A percentile compares a stretch with the other conserved stretches of the same genome.
Evolutionary conservation across 2,329 filamentous ascomycete genomes (phyloP).

Genomic region (Colletotrichum phormii): DNA sequence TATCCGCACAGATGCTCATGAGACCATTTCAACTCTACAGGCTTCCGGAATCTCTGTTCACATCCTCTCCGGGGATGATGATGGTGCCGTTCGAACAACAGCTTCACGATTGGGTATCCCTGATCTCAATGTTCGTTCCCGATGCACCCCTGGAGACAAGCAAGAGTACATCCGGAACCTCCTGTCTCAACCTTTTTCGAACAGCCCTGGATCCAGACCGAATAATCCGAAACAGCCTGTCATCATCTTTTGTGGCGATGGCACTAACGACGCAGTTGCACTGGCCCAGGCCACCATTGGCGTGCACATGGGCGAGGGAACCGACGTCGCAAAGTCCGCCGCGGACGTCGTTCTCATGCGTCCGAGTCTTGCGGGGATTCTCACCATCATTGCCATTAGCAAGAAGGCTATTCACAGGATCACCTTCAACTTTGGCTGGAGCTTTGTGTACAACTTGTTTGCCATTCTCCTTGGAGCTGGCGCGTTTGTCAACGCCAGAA

Average conservation of each 20-base stretch:
- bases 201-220: neutral
- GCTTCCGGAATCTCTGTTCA: slow-evolving; percentile 55
- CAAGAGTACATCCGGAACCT: slow-evolving; percentile 56
- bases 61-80: slow-evolving; percentile 65
- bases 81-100: slow-evolving; percentile 57
- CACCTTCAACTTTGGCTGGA: slow-evolving; percentile 77
- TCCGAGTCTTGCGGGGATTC: slow-evolving; percentile 64
- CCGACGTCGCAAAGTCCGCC: slow-evolving; percentile 74
- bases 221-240: slow-evolving; percentile 44
- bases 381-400: slow-evolving; percentile 68
- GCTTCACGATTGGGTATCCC: slow-evolving; percentile 55
- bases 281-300: slow-evolving; percentile 78
- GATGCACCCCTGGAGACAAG: slow-evolving; percentile 59
- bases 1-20: slow-evolving; percentile 55
- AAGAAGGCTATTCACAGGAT: slow-evolving; percentile 60
- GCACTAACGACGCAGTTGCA: slow-evolving; percentile 82
- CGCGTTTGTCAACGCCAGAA: slow-evolving; percentile 65
- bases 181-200: slow-evolving; percentile 32
- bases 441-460: slow-evolving; percentile 76
- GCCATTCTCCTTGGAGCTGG: slow-evolving; percentile 76
- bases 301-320: slow-evolving; percentile 72
- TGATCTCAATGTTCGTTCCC: slow-evolving; percentile 50
- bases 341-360: slow-evolving; percentile 78
- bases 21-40: slow-evolving; percentile 50
- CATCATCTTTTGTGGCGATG: slow-evolving; percentile 80